Base-by-base conservation (phyloP, 2,329 filamentous ascomycete species). In the Emergomyces orientalis region DNA sequence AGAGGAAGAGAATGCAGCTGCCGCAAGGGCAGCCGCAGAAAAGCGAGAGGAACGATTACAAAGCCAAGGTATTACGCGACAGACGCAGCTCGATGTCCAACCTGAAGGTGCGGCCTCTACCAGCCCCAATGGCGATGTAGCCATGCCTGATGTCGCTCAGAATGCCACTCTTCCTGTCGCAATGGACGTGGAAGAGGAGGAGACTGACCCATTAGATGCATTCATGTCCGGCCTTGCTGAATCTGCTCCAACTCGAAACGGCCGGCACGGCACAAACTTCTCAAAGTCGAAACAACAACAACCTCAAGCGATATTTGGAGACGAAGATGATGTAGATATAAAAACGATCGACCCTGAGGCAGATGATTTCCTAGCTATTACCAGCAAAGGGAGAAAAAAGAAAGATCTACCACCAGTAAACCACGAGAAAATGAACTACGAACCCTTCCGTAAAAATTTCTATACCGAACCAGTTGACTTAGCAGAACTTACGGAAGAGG, bases 331-430 rank as follows among this genome's bases (percentile, higher is more conserved):
- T 64, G 80, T 83, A 17, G 81, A 84, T 63, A 74, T 88, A 59
- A 85, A 85, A 41, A 82, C 86, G 39, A 80, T 88, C 22, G 78
- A 86, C 41, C 81, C 83, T 45, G 83, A 87, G 67, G 83, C 83
- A 2, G 86, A 87, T 68, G 85, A 87, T 68, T 82, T 85, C 69
- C 80, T 86, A 54, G 82, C 84, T n/a, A 81, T 85, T 73, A 81
- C 82, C 52, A 82, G 75, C 62, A 84, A 84, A 82, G 82, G 88
- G 80, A 82, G 82, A 71, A 97, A 96, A 80, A 97, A 96, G 81
- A 96, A 97, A 77, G 94, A 97, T 64, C 87, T 97, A n/a, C 91
- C 92, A 0, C 82, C 81, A 0, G 83, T 96, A 62, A 88, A 99
- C 75, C 96, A 97, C 75, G 83, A 81, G 69, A 97, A 97, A 76